These are phyloP conservation scores for Hyaloscypha finlandica DNA, from an alignment of 495 filamentous ascomycete genomes.

Conservation along the genomic window DNA sequence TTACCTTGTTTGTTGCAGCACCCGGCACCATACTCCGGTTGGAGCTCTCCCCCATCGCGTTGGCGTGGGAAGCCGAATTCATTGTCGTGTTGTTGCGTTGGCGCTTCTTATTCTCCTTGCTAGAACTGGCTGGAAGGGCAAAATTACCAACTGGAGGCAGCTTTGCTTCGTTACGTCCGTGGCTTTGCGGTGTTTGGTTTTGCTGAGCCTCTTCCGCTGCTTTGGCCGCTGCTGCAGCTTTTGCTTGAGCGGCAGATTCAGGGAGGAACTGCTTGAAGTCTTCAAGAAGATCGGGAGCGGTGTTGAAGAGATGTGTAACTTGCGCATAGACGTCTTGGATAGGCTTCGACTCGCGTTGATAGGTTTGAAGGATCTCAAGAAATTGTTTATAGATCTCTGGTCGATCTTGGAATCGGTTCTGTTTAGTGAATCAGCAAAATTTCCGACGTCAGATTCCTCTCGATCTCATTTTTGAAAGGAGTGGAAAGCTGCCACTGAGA, in stretches of 20 bases:
- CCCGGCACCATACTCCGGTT: constrained; percentile 12
- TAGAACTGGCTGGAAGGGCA: constrained; percentile 75
- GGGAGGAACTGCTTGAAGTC: constrained; percentile 99
- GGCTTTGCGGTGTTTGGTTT: constrained; percentile 47
- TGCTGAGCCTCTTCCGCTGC: constrained; percentile 58
- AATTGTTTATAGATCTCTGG: constrained; percentile 99
- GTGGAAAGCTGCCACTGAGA: not conserved
- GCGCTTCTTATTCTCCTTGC: constrained; percentile 78
- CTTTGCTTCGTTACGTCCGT: constrained; percentile 54
- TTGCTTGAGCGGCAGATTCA: constrained; percentile 90
- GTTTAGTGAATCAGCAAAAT: constrained; percentile 7
- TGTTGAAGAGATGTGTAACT: constrained; percentile 90
- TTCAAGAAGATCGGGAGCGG: constrained; percentile 93
- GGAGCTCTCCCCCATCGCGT: constrained; percentile 15
- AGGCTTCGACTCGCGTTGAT: constrained; percentile 96
- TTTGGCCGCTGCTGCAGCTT: constrained; percentile 67
- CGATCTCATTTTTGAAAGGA: not conserved
- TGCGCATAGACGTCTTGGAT: constrained; percentile 99
- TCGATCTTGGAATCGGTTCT: constrained; percentile 94
- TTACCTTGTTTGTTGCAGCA: constrained; percentile 46
- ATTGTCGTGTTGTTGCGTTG: constrained; percentile 34
- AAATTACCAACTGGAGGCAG: constrained; percentile 96
- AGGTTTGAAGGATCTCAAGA: constrained; percentile 96
- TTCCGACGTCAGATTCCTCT: not conserved
- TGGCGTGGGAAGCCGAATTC: constrained; percentile 12